Percentiles rank a stretch among this genome's conserved stretches.
Evolutionary conservation across 495 filamentous ascomycete genomes (phyloP).

Genomic region (Penicillium verhagenii): DNA sequence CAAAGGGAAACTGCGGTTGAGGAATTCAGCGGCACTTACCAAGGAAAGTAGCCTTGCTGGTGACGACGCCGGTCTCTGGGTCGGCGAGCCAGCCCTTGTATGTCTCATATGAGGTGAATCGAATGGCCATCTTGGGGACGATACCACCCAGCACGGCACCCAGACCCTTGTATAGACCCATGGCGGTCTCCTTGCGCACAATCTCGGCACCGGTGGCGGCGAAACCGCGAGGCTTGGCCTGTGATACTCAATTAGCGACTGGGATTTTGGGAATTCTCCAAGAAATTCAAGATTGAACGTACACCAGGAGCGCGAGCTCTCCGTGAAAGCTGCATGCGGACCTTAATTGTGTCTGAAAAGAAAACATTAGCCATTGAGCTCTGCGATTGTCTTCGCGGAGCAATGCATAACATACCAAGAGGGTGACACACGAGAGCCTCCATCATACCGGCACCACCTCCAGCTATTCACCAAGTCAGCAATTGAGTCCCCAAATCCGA

Average conservation of each 20-base stretch:
- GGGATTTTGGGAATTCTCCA: neutral
- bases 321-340: constrained; percentile 97
- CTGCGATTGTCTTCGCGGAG: neutral
- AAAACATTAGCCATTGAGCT: constrained; percentile 18
- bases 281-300: constrained; percentile 26
- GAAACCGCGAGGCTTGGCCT: constrained; percentile 82
- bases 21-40: constrained; percentile 55
- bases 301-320: constrained; percentile 80
- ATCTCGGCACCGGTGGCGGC: constrained; percentile 83
- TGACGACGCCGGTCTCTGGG: constrained; percentile 65
- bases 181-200: constrained; percentile 79
- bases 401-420: constrained; percentile 64
- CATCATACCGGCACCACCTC: constrained; percentile 98
- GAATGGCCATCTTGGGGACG: constrained; percentile 99
- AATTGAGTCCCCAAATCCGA: constrained; percentile 2
- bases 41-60: constrained; percentile 77
- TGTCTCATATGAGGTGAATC: constrained; percentile 94
- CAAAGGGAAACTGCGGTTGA: neutral
- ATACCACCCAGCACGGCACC: constrained; percentile 96
- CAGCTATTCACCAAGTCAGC: constrained; percentile 59
- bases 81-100: constrained; percentile 84
- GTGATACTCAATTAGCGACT: constrained; percentile 21
- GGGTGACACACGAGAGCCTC: constrained; percentile 97
- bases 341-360: constrained; percentile 87
- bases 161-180: constrained; percentile 95